These are phyloP conservation scores for Trichoderma guizhouense DNA, from an alignment of 2,329 filamentous ascomycete species.

Conservation along the genomic window DNA sequence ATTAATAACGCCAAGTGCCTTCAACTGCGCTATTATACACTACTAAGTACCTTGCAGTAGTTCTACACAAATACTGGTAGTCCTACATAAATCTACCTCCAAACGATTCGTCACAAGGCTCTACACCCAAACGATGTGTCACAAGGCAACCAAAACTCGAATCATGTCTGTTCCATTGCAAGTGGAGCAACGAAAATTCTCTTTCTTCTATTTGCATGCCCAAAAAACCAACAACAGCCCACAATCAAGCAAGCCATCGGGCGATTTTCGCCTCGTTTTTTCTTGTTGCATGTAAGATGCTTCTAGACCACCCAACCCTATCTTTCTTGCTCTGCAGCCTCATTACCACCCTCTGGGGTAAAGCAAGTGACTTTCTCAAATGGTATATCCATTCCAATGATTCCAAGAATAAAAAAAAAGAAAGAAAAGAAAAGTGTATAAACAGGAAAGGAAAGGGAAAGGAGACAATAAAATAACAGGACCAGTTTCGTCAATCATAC, in stretches of 20 bases:
- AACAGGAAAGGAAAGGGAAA: neutral
- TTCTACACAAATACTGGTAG: neutral
- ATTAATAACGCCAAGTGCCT: neutral
- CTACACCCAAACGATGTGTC: neutral
- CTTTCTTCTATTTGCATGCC: neutral
- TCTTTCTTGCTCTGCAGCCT: neutral
- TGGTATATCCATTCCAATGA: slow-evolving; percentile 11
- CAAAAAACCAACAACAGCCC: neutral
- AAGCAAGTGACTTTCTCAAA: neutral
- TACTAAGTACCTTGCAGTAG: neutral
- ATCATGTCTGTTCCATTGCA: neutral
- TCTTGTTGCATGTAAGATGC: neutral
- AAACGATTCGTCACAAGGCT: neutral
- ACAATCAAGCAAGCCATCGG: neutral
- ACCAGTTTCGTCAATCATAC: slow-evolving; percentile 3
- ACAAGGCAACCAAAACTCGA: neutral
- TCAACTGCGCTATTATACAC: neutral
- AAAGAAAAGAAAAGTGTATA: neutral
- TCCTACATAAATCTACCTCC: neutral
- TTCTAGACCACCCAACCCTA: neutral
- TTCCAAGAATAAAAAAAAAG: neutral
- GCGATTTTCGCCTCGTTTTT: neutral
- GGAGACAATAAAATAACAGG: neutral
- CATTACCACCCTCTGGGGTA: neutral
- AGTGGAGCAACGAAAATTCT: neutral